These are phyloP conservation scores for Ophiostoma ulmi DNA, from an alignment of 2,329 filamentous ascomycete genomes.

Conservation along the genomic window DNA sequence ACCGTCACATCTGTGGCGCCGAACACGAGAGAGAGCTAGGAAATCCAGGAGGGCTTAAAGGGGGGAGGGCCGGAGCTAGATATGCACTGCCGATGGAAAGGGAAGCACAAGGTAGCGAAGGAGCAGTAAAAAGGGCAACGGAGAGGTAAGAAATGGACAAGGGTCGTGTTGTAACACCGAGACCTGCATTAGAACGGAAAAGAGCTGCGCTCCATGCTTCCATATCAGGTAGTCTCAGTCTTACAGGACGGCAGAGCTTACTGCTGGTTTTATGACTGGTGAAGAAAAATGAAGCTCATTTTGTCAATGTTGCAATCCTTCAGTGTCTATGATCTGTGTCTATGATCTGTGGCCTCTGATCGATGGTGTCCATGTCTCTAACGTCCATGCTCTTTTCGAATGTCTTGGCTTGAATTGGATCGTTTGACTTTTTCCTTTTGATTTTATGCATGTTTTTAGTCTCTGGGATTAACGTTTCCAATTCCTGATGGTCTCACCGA, in stretches of 20 bases:
- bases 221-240: not conserved
- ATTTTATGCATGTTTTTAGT: slow-evolving; percentile 3
- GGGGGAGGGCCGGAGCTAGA: slow-evolving; percentile 7
- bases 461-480: not conserved
- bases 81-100: not conserved
- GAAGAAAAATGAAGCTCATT: not conserved
- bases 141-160: not conserved
- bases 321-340: not conserved
- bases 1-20: slow-evolving; percentile 1
- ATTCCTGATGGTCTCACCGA: not conserved
- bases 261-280: not conserved
- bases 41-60: not conserved
- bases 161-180: not conserved
- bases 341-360: not conserved
- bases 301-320: not conserved
- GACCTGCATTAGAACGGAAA: not conserved
- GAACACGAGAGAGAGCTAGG: not conserved
- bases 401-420: not conserved
- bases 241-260: not conserved
- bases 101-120: not conserved
- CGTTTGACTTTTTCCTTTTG: not conserved
- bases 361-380: not conserved
- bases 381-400: not conserved
- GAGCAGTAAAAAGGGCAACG: not conserved
- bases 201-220: not conserved